Conservation (phyloP, 2,329 filamentous ascomycete genomes). For the Metarhizium anisopliae region DNA sequence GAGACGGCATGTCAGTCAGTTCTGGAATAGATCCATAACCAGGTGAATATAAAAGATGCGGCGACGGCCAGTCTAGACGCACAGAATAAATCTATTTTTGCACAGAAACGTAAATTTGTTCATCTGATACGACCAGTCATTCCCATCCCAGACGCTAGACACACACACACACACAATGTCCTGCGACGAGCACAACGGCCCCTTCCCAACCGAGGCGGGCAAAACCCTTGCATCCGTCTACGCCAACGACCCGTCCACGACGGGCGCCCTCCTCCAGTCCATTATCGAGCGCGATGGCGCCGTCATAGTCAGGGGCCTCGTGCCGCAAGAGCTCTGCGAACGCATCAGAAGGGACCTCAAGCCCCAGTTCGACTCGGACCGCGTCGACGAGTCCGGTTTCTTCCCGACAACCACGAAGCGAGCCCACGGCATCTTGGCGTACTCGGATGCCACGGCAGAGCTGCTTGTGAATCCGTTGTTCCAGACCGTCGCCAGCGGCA, state of each 20-base stretch:
- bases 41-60: no score
- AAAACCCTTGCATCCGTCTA: constrained; percentile 11
- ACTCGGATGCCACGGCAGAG: constrained; percentile 29
- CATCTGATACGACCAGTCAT: no score
- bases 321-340: constrained; percentile 19
- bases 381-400: constrained; percentile 27
- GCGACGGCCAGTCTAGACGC: no score
- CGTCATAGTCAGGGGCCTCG: constrained; percentile 27
- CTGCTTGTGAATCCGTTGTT: constrained; percentile 25
- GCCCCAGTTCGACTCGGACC: constrained; percentile 26
- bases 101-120: no score
- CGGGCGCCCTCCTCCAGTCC: constrained; percentile 11
- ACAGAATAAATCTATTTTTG: no score
- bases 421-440: constrained; percentile 27
- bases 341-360: constrained; percentile 28
- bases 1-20: no score
- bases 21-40: no score
- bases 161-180: constrained; percentile 4
- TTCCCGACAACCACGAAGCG: constrained; percentile 30
- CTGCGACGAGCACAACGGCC: constrained; percentile 4
- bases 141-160: no score
- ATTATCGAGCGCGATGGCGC: constrained; percentile 23
- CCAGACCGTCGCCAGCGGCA: constrained; percentile 21
- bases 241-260: constrained; percentile 13
- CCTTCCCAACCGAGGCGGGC: constrained; percentile 15